Conservation (phyloP, 2,329 filamentous ascomycete species). For the Phialemonium atrogriseum region DNA sequence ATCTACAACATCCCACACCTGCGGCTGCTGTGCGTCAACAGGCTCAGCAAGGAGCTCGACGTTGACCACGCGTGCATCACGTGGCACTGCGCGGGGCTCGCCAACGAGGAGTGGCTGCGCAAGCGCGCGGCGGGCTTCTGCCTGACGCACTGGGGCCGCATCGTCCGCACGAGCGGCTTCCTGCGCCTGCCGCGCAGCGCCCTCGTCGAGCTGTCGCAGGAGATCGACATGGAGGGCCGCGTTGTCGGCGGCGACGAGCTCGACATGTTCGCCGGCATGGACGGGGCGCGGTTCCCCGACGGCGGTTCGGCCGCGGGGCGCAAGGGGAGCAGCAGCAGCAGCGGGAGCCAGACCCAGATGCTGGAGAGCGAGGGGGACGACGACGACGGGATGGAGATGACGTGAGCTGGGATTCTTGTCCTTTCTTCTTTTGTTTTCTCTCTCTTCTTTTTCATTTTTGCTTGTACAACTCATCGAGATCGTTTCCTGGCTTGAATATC, state of each 20-base stretch:
- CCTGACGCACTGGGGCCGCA: conserved; percentile 87
- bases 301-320: conserved; percentile 28
- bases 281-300: conserved; percentile 36
- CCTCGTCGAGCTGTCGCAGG: conserved; percentile 85
- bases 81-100: conserved; percentile 87
- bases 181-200: conserved; percentile 68
- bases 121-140: conserved; percentile 83
- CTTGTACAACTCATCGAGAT: too few relatives aligned
- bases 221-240: conserved; percentile 87
- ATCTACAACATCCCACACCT: conserved; percentile 96
- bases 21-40: conserved; percentile 81
- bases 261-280: conserved; percentile 42
- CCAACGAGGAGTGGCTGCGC: conserved; percentile 89
- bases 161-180: conserved; percentile 86
- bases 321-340: conserved; percentile 54
- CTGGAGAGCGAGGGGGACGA: conserved; percentile 51
- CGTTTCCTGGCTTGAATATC: too few relatives aligned
- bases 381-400: conserved; percentile 56
- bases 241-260: conserved; percentile 84
- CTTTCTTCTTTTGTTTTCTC: too few relatives aligned
- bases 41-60: conserved; percentile 83
- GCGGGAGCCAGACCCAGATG: conserved; percentile 40
- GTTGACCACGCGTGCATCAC: conserved; percentile 92
- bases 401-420: too few relatives aligned
- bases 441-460: too few relatives aligned